A percentile compares a stretch with the other conserved stretches of the same genome.
phyloP scores from a whole-genome alignment of 2,329 filamentous ascomycete genomes.

The Apiospora malaysiana region DNA sequence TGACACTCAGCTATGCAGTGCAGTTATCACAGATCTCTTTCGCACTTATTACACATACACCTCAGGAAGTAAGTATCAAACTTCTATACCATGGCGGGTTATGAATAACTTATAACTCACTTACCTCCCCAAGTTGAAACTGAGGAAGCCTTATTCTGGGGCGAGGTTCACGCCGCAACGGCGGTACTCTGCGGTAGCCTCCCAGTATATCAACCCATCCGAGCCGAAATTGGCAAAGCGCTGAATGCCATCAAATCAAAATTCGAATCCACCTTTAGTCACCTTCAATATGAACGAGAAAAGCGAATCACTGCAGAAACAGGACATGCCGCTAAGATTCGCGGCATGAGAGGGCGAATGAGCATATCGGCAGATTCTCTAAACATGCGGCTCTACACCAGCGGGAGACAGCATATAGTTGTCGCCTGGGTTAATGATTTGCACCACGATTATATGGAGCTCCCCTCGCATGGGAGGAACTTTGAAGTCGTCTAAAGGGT shows the following conservation, averaged over 20 bases:
- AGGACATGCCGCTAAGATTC: no score
- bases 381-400: not conserved
- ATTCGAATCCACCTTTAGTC: no score
- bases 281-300: no score
- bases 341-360: not conserved
- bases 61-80: not conserved
- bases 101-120: not conserved
- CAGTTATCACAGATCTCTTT: conserved; percentile 23
- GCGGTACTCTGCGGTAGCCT: not conserved
- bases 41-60: conserved; percentile 22
- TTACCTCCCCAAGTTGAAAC: not conserved
- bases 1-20: not conserved
- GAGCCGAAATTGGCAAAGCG: not conserved
- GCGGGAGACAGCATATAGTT: not conserved
- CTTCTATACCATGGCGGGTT: not conserved
- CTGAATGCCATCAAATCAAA: no score
- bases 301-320: not conserved
- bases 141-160: not conserved
- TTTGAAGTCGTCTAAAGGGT: not conserved
- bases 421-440: not conserved
- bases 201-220: not conserved
- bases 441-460: not conserved
- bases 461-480: not conserved
- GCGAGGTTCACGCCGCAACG: not conserved
- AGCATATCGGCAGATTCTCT: not conserved